Evolutionary conservation across 495 filamentous ascomycete genomes (phyloP), one percentile per base, ranked within the genome.

Genomic region (Penicillium salamii): DNA sequence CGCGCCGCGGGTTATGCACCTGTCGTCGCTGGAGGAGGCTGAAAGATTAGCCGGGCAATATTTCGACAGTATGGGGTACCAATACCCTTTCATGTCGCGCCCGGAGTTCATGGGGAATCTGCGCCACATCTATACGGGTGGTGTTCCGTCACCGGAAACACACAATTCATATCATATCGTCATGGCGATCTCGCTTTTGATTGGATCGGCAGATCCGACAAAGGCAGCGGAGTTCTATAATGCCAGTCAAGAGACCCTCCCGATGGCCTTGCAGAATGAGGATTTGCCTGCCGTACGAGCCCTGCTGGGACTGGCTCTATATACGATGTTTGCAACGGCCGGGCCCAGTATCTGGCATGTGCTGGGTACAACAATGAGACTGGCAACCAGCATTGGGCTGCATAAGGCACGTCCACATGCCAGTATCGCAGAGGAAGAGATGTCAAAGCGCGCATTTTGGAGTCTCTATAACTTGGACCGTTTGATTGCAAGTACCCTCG

Each of bases 301-400:
- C 2, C 49, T 78, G 33, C 60, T 79, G 20, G 71, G 76, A n/a
- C 45, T 78, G 23, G 75, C 75, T 0, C 53, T 78, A 19, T 79
- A 78, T 50, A 77, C 77, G 0, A 64, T 76, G 58, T 78, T 78
- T 54, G 65, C 76, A 1, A 74, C 76, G 1, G 59, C 71, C 3
- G 75, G 72, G 0, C 77, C 77, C 1, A 77, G 77, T 36, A 71
- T 79, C 12, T 79, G 77, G 77, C 77, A 79, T 59, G 63, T 79
- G 12, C 50, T 79, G 48, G 77, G 77, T 18, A 62, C 72, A 0
- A 67, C 75, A 5, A 50, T 78, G 53, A 68, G 76, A 7, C 61
- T 79, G 8, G 67, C 76, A 1, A 73, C 72, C 8, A 78, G 77
- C 50, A 58, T 79, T 17, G 76, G 77, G 5, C 37, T 79, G 7